These are phyloP conservation scores for Drosera spatulata DNA, from an alignment of 179 eudicot genomes.

Conservation along the genomic window DNA sequence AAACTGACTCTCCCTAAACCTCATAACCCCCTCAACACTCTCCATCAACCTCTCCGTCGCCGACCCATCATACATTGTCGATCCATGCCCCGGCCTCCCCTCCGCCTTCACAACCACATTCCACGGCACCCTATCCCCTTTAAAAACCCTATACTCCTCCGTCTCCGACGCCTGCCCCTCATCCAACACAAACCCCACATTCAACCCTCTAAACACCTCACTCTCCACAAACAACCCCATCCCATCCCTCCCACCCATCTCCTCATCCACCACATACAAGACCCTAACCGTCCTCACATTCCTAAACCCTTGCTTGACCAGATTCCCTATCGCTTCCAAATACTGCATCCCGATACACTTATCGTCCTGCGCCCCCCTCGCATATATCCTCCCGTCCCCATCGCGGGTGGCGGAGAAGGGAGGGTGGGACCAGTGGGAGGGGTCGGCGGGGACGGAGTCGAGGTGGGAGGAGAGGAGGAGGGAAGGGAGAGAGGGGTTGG, in stretches of 20 bases:
- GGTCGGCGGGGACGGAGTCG: constrained; percentile 88
- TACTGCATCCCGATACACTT: constrained; percentile 76
- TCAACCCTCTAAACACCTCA: constrained; percentile 42
- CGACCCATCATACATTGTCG: constrained; percentile 59
- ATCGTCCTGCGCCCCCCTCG: constrained; percentile 89
- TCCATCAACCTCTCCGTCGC: constrained; percentile 90
- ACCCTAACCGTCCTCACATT: constrained; percentile 62
- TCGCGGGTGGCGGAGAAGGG: constrained; percentile 53
- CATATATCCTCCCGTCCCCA: constrained; percentile 45
- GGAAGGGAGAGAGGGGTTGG: constrained; percentile 55
- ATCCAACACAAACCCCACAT: constrained; percentile 71
- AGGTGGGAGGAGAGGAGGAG: constrained; percentile 81
- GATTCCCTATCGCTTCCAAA: constrained; percentile 60
- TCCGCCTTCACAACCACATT: constrained; percentile 52
- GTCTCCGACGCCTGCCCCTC: constrained; percentile 72
- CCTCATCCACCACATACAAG: constrained; percentile 81
- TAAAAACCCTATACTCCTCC: constrained; percentile 59
- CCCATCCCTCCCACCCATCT: constrained; percentile 75
- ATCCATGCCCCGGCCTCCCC: constrained; percentile 77
- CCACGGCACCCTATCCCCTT: constrained; percentile 82
- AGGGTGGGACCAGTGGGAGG: constrained; percentile 46
- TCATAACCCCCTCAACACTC: constrained; percentile 56
- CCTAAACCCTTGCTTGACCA: constrained; percentile 12
- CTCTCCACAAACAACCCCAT: constrained; percentile 44
- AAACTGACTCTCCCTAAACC: constrained; percentile 65